Evolutionary conservation across 176 grass and related monocot species (phyloP), one percentile per base, ranked within the genome.

Genomic region (Juncus effusus): DNA sequence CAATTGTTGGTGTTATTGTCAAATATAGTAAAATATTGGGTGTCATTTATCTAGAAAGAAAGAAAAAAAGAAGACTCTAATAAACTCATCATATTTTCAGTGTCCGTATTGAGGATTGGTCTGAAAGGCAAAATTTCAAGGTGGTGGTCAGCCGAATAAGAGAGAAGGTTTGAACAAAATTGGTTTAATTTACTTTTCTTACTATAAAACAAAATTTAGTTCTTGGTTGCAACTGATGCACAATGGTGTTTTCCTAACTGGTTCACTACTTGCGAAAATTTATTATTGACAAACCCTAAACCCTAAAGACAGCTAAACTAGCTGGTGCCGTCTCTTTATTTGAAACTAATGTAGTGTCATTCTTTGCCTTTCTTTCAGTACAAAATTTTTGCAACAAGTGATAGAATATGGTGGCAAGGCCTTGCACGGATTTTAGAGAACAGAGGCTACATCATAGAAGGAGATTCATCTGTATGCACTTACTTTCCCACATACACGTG

Each of bases 341-440:
- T 35, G 13, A 54, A 53, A 70, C 36, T 70, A 41, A 13, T 61
- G 11, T 58, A 61, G 90, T 38, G 40, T 28, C 36, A 59, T 45
- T 58, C 1, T 8, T 56, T 56, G 16, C 45, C 13, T 62, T 40
- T 10, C 64, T 74, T 78, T 8, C 75, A 97, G 88, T 73, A 86
- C 64, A 77, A 78, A 53, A 89, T 78, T 54, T 92, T 84, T 69
- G 75, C 67, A 62, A 61, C 73, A 13, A 84, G 66, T n/a, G 88
- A 92, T 56, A 87, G 56, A 60, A 35, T 84, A 49, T 86, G 88
- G 88, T 97, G 93, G 93, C 85, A 84, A 86, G 85, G 93, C 15
- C 88, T 92, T 86, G 77, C 82, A 77, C 77, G 68, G 19, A 78
- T 86, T 71, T 70, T 97, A 74, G 85, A 84, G 50, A 61, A 60